Evolutionary conservation across 2,329 filamentous ascomycete genomes (phyloP).

Genomic region (Monascus ruber): DNA sequence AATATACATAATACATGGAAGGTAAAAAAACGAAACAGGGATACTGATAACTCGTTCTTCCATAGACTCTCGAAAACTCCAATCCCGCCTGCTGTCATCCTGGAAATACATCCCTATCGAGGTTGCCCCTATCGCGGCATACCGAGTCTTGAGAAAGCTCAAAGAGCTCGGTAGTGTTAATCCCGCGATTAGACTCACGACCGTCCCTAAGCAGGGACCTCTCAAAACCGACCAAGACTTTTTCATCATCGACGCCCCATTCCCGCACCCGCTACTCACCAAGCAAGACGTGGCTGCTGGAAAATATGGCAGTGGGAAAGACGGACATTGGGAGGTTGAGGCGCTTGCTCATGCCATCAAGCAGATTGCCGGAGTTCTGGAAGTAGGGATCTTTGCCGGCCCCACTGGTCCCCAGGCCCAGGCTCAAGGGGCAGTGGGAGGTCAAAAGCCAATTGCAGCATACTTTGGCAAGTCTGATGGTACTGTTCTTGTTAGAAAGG

Average conservation of each 20-base stretch:
- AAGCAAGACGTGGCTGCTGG: constrained; percentile 41
- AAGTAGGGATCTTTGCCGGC: constrained; percentile 84
- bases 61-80: constrained; percentile 76
- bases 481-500: constrained; percentile 46
- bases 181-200: constrained; percentile 60
- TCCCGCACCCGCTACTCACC: constrained; percentile 57
- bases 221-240: constrained; percentile 77
- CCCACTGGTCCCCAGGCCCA: constrained; percentile 62
- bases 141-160: constrained; percentile 64
- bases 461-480: constrained; percentile 90
- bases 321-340: constrained; percentile 70
- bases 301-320: constrained; percentile 43
- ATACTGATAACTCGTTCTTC: too few species aligned
- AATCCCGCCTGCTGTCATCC: constrained; percentile 56
- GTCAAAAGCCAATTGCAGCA: constrained; percentile 82
- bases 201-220: constrained; percentile 68
- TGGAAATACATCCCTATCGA: constrained; percentile 91
- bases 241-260: constrained; percentile 87
- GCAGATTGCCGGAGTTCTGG: constrained; percentile 72
- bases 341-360: constrained; percentile 64
- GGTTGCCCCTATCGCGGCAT: constrained; percentile 73
- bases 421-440: constrained; percentile 51
- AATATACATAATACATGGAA: constrained; percentile 13
- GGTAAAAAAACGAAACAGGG: constrained; percentile 16
- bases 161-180: constrained; percentile 58